Evolutionary conservation across 1,284 basidiomycete genomes (phyloP), one percentile per base, ranked within the genome.

Genomic region (Dichomitus squalens): DNA sequence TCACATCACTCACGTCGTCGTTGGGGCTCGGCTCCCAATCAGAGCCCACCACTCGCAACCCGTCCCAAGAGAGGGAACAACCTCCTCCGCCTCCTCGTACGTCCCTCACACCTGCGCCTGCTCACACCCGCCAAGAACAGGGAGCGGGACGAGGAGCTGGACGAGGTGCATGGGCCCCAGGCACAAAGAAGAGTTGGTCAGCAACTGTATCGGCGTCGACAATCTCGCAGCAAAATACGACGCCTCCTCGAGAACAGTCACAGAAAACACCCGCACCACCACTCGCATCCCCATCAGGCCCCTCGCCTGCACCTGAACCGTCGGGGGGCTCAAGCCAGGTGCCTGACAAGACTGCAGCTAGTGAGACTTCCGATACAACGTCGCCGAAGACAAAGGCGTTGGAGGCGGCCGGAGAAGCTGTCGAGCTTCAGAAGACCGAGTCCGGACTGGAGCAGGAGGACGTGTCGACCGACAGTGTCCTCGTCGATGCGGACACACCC

Each of bases 61-160:
- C 39, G 12, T 56, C 54, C 14, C 49, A 39, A 8, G 49, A 56
- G 27, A 47, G 53, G 25, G 53, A 47, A 8, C 7, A 31, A 23
- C 8, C 25, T 11, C 14, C n/a, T n/a, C n/a, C n/a, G n/a, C n/a
- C 2, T 21, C 16, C 25, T 1, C 41, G 16, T 16, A 14, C 34
- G 20, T 6, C 40, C 27, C 7, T 18, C 20, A 4, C 20, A 16
- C 33, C 35, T n/a, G 48, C 43, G 20, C 39, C 39, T 12, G 20
- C 2, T 41, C 21, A 8, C 21, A 12, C 39, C 23, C 39, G 39
- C 11, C 21, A 20, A 8, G 46, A 14, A 8, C 38, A 20, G 38
- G 29, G 29, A 6, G 5, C 11, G 29, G 29, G 29, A 31, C 29
- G n/a, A n/a, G n/a, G n/a, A n/a, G 7, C 5, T 25, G 12, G 21